Conservation (phyloP, 805 yeast genomes). For the Ogataea trehaloabstinens region DNA sequence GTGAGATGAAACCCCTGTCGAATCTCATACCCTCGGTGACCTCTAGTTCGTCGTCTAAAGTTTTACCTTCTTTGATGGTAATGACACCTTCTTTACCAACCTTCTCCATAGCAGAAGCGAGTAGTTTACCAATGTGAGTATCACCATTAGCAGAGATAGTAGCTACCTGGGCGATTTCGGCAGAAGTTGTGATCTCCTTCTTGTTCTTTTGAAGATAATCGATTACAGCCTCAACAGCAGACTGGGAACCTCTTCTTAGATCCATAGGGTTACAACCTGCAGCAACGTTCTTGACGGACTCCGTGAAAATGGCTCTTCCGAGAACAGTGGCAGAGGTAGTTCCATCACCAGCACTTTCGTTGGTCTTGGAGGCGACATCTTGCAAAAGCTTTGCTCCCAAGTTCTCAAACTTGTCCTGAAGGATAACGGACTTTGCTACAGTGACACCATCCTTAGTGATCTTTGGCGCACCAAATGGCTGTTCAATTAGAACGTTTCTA, state of each 20-base stretch:
- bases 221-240: conserved; percentile 93
- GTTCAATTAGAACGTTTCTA: conserved; percentile 94
- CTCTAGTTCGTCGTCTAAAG: conserved; percentile 93
- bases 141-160: conserved; percentile 98
- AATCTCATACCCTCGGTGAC: conserved; percentile 98
- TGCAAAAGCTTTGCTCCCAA: conserved; percentile 93
- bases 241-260: conserved; percentile 93
- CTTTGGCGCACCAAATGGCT: conserved; percentile 94
- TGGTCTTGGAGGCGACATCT: conserved; percentile 96
- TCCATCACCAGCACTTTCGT: conserved; percentile 98
- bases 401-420: conserved; percentile 91
- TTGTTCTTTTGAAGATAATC: conserved; percentile 79
- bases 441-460: conserved; percentile 99
- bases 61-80: conserved; percentile 96
- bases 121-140: conserved; percentile 80
- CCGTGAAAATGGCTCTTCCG: conserved; percentile 93
- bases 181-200: conserved; percentile 90
- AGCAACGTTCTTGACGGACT: conserved; percentile 93
- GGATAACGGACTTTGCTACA: conserved; percentile 81
- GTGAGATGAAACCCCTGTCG: conserved; percentile 95
- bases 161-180: conserved; percentile 97
- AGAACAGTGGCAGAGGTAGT: conserved; percentile 96
- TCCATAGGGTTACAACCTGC: conserved; percentile 99
- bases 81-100: conserved; percentile 99
- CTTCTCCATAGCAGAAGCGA: conserved; percentile 96